These are phyloP conservation scores for Metschnikowia lachancei DNA, from an alignment of 805 yeast genomes.

Conservation along the genomic window DNA sequence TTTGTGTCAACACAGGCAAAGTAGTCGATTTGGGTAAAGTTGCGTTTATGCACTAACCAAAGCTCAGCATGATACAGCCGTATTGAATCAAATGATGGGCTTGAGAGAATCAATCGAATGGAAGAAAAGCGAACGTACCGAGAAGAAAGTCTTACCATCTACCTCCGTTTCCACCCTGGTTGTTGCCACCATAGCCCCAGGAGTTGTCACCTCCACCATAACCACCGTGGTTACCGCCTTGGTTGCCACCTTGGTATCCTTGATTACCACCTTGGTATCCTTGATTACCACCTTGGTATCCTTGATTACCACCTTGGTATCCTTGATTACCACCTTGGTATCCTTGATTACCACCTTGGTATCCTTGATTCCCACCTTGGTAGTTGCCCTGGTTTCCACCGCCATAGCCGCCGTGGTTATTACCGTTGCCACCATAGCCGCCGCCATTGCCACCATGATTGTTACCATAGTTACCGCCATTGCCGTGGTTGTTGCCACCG, in stretches of 20 bases:
- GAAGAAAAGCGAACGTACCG: too few relatives aligned
- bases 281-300: neutral
- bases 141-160: slow-evolving; percentile 6
- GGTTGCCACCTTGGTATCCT: neutral
- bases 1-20: too few relatives aligned
- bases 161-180: slow-evolving; percentile 11
- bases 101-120: too few relatives aligned
- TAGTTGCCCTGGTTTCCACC: neutral
- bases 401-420: neutral
- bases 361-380: neutral
- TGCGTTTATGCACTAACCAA: too few relatives aligned
- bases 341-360: neutral
- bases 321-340: too few relatives aligned
- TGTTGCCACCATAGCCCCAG: slow-evolving; percentile 14
- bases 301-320: neutral
- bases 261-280: slow-evolving; percentile 9
- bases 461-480: slow-evolving; percentile 5
- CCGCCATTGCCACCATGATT: slow-evolving; percentile 1
- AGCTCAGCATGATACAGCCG: too few relatives aligned
- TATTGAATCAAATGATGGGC: too few relatives aligned
- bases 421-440: neutral
- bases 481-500: slow-evolving; percentile 29
- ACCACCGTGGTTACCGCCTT: slow-evolving; percentile 10
- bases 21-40: too few relatives aligned
- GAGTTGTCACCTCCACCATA: slow-evolving; percentile 11